Evolutionary conservation across 2,329 filamentous ascomycete genomes (phyloP), one percentile per base, ranked within the genome.

Genomic region (Diaporthe capsici): DNA sequence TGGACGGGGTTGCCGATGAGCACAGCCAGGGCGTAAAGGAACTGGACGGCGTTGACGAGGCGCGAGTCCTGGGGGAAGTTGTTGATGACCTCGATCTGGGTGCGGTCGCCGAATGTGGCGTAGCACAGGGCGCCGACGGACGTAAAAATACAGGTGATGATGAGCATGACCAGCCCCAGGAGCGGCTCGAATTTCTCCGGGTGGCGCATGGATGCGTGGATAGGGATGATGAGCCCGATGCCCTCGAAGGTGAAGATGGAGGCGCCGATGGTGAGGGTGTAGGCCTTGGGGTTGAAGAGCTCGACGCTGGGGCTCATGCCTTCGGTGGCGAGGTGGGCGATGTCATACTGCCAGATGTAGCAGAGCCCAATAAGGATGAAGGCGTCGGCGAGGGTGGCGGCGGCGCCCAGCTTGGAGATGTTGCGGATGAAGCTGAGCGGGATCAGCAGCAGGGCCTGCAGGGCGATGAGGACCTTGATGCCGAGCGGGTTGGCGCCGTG

Each of bases 231-330:
- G 34, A 95, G 89, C 1, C 93, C 93, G 63, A 95, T 95, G 65
- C 93, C 93, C 81, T 95, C 93, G 79, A 94, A 95, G 0, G 93
- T 94, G 84, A 95, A 95, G 80, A 95, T 94, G 51, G 92, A 91
- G 2, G 92, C 91, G 71, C 93, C 93, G 65, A 95, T 89, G 37
- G 93, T 95, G 72, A 95, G 85, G 0, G 93, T 93, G 81, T 92
- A 95, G 74, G 90, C 87, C 37, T 87, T 85, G 0, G 93, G 91
- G 82, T 95, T 95, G 87, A 95, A 94, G 20, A 94, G 85, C 70
- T 87, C 85, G n/a, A 95, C 91, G 0, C 88, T 90, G 0, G 88
- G 85, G 77, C 91, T 88, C 72, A 93, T 86, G 72, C 93, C 92
- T 28, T 88, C 82, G 7, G 83, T 81, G 0, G 88, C 85, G 22